These are phyloP conservation scores for Blastocystis sp. DNA, from an alignment of 352 stramenopile genomes.

Conservation along the genomic window DNA sequence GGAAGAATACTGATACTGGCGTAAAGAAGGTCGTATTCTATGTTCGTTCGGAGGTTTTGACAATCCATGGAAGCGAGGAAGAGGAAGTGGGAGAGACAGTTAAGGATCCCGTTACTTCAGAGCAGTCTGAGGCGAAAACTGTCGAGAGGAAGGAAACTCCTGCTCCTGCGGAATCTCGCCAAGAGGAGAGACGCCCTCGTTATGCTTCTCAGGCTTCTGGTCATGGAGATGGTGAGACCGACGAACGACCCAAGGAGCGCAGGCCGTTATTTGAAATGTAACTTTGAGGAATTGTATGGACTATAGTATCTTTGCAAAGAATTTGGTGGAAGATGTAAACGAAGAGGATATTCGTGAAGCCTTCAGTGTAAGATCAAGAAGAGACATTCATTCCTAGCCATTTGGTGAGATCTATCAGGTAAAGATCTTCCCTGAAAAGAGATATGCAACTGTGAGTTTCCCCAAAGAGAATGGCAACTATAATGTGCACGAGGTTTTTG, in stretches of 20 bases:
- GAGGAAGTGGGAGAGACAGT: neutral
- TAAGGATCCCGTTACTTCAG: neutral
- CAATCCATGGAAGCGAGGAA: neutral
- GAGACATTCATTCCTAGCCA: neutral
- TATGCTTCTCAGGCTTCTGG: neutral
- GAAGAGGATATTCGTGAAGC: neutral
- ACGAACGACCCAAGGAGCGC: neutral
- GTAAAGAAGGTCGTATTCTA: conserved; percentile 16
- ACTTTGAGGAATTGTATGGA: neutral
- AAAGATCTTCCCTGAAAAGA: conserved; percentile 19
- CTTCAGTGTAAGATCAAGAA: neutral
- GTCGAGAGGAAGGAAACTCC: too few species aligned
- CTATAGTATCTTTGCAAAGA: conserved; percentile 21
- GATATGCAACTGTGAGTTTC: conserved; percentile 25
- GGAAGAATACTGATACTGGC: neutral
- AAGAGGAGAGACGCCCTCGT: neutral
- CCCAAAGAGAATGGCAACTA: neutral
- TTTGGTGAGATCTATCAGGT: conserved; percentile 26
- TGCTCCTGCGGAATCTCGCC: neutral
- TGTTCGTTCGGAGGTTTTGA: neutral
- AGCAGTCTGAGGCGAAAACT: neutral
- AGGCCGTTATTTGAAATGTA: neutral
- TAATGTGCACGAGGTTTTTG: neutral
- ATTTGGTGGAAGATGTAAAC: neutral
- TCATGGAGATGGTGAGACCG: neutral